These are phyloP conservation scores for Knoxia roxburghii DNA, from an alignment of 257 asterid genomes.

Conservation along the genomic window DNA sequence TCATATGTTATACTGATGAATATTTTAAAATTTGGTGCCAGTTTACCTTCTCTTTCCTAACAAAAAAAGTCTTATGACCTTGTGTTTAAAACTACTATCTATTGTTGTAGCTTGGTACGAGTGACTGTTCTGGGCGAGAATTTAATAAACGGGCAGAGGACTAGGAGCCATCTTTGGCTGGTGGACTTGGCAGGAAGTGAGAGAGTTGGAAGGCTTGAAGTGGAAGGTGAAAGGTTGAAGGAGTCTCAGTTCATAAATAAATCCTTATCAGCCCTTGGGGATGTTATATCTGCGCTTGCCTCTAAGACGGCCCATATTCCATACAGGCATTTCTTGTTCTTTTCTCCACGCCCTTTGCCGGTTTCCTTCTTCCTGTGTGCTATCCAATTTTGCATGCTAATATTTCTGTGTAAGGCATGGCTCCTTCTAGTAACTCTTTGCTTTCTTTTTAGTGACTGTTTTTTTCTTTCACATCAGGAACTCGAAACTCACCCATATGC, in stretches of 20 bases:
- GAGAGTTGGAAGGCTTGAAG: slow-evolving; percentile 86
- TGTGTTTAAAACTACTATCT: background rate
- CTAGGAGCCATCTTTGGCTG: slow-evolving; percentile 94
- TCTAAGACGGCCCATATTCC: slow-evolving; percentile 72
- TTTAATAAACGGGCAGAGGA: slow-evolving; percentile 66
- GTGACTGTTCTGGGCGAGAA: slow-evolving; percentile 81
- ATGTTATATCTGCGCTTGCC: slow-evolving; percentile 93
- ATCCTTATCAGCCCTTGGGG: slow-evolving; percentile 92
- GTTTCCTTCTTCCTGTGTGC: slow-evolving; percentile 1
- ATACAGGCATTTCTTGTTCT: slow-evolving; percentile 52
- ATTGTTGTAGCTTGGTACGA: slow-evolving; percentile 69
- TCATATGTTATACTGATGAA: background rate
- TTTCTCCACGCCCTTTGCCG: background rate
- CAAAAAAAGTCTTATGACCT: background rate
- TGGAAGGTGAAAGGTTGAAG: slow-evolving; percentile 90
- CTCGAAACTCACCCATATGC: slow-evolving; percentile 96
- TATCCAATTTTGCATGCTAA: background rate
- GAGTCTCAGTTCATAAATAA: slow-evolving; percentile 94
- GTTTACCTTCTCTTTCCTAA: background rate
- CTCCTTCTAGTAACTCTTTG: slow-evolving; percentile 11
- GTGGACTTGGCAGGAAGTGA: slow-evolving; percentile 99
- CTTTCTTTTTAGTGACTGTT: slow-evolving; percentile 19
- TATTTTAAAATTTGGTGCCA: background rate
- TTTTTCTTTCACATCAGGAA: slow-evolving; percentile 52
- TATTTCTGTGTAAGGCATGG: background rate